Evolutionary conservation across 2,329 filamentous ascomycete genomes (phyloP).

Genomic region (Aspergillus quadricinctus): DNA sequence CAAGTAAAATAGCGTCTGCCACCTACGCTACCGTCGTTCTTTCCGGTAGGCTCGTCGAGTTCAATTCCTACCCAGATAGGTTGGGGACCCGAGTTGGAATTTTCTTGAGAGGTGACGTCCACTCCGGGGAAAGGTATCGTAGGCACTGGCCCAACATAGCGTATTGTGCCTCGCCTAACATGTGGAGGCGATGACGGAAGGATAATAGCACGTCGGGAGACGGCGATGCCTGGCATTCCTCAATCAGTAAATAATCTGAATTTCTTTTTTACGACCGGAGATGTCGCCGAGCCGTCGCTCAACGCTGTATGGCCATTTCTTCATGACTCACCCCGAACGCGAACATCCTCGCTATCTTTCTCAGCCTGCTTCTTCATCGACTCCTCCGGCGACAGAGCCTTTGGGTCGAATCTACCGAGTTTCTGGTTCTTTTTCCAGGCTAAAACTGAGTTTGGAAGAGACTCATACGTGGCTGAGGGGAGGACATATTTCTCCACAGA

Average conservation of each 20-base stretch:
- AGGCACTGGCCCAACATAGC: conserved; percentile 40
- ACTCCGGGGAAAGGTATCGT: conserved; percentile 35
- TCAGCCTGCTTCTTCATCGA: conserved; percentile 65
- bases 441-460: conserved; percentile 79
- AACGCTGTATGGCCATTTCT: conserved; percentile 10
- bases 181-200: conserved; percentile 41
- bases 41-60: conserved; percentile 61
- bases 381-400: conserved; percentile 68
- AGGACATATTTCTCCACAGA: conserved; percentile 86
- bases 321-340: conserved; percentile 54
- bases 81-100: conserved; percentile 17
- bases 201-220: conserved; percentile 41
- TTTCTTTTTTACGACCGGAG: neutral
- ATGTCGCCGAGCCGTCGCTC: neutral
- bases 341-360: conserved; percentile 57
- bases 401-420: conserved; percentile 91
- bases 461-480: conserved; percentile 80
- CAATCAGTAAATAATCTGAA: neutral
- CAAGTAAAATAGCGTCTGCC: conserved; percentile 54
- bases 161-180: conserved; percentile 41
- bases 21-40: conserved; percentile 56
- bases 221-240: conserved; percentile 35
- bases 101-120: conserved; percentile 12
- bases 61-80: conserved; percentile 55
- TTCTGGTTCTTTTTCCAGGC: conserved; percentile 95